These are phyloP conservation scores for Podospora pseudocomata DNA, from an alignment of 495 filamentous ascomycete genomes.

Conservation along the genomic window DNA sequence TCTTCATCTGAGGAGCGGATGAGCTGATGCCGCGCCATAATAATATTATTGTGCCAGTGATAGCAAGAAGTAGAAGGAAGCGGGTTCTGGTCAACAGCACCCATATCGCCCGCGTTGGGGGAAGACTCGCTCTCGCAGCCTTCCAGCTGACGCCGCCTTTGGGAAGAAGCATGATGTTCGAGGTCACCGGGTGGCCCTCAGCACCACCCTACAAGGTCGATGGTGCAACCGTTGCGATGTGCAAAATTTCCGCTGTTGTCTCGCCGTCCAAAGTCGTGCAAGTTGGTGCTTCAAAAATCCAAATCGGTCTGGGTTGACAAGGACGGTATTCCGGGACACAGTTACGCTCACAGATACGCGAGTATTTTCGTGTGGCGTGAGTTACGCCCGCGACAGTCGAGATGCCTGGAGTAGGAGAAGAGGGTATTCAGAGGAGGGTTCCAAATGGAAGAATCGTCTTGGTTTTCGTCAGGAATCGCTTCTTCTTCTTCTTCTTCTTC, in stretches of 20 bases:
- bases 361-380: neutral
- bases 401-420: neutral
- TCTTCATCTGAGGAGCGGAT: slow-evolving; percentile 87
- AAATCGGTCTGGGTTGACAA: neutral
- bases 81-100: slow-evolving; percentile 73
- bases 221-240: slow-evolving; percentile 11
- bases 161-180: slow-evolving; percentile 58
- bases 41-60: slow-evolving; percentile 71
- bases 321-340: neutral
- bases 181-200: slow-evolving; percentile 34
- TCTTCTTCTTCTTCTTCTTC: neutral
- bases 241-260: slow-evolving; percentile 10
- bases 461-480: neutral
- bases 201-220: slow-evolving; percentile 31
- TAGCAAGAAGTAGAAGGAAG: slow-evolving; percentile 69
- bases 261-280: slow-evolving; percentile 11
- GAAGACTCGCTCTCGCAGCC: slow-evolving; percentile 74
- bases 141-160: slow-evolving; percentile 94
- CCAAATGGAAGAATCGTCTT: neutral
- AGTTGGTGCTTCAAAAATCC: neutral
- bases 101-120: slow-evolving; percentile 76
- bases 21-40: slow-evolving; percentile 84
- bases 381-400: neutral
- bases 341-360: neutral
- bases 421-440: neutral